phyloP scores from a whole-genome alignment of 1,139 yeast species.

The Blastobotrys niveus region DNA sequence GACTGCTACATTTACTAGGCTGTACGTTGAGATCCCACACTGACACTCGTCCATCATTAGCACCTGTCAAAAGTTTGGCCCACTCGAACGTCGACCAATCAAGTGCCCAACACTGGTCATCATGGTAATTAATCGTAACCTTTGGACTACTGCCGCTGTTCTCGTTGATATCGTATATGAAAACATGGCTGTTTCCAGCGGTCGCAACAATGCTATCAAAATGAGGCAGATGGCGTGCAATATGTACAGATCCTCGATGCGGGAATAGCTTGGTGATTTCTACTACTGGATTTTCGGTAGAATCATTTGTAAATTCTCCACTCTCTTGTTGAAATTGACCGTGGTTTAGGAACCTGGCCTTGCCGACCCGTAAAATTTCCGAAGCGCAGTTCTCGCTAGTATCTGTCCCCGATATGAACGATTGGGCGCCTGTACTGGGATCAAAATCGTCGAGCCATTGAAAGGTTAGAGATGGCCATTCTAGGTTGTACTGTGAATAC shows the following conservation, averaged over 20 bases:
- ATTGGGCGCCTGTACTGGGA: background rate
- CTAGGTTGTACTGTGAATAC: background rate
- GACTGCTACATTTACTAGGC: constrained; percentile 8
- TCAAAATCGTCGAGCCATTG: constrained; percentile 12
- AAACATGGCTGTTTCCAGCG: constrained; percentile 1
- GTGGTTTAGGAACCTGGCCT: constrained; percentile 1
- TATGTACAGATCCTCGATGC: constrained; percentile 1
- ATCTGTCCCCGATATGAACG: background rate
- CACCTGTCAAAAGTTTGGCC: constrained; percentile 51
- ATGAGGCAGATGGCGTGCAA: constrained; percentile 3
- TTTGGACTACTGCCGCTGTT: constrained; percentile 9
- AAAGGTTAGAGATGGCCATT: constrained; percentile 11
- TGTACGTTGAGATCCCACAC: constrained; percentile 52
- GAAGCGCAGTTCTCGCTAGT: background rate
- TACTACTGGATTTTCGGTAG: constrained; percentile 8
- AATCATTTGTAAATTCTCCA: constrained; percentile 20
- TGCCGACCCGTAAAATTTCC: constrained; percentile 8
- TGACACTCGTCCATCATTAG: constrained; percentile 61
- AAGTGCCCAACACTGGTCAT: constrained; percentile 61
- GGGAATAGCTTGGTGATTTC: constrained; percentile 7
- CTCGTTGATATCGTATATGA: constrained; percentile 4
- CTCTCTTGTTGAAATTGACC: background rate
- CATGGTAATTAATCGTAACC: constrained; percentile 49
- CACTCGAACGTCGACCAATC: constrained; percentile 51
- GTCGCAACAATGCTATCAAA: constrained; percentile 10